Conservation (phyloP, 345 rosid genomes). For the Euphorbia tirucalli region DNA sequence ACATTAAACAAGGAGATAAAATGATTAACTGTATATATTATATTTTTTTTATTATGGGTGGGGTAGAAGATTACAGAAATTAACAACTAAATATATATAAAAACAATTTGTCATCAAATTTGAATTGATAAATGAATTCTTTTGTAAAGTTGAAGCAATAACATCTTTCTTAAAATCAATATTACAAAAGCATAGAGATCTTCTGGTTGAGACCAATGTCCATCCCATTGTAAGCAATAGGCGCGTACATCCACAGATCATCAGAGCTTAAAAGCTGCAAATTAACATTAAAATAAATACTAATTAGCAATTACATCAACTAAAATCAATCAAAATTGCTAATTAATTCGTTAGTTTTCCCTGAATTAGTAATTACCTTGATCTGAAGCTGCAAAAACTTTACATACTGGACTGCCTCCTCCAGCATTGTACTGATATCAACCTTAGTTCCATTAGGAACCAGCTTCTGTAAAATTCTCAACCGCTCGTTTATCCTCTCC, state of each 20-base stretch:
- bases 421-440: slow-evolving; percentile 93
- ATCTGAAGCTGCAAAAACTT: slow-evolving; percentile 89
- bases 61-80: too few relatives aligned
- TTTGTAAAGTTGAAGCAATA: too few relatives aligned
- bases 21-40: too few relatives aligned
- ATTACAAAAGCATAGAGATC: slow-evolving; percentile 43
- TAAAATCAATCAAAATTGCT: neutral
- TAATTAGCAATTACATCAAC: neutral
- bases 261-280: slow-evolving; percentile 90
- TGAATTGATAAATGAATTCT: too few relatives aligned
- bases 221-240: slow-evolving; percentile 82
- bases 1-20: too few relatives aligned
- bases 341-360: neutral
- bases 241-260: slow-evolving; percentile 96
- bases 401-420: slow-evolving; percentile 88
- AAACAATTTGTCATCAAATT: too few relatives aligned
- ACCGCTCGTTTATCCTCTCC: slow-evolving; percentile 78
- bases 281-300: neutral
- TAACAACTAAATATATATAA: too few relatives aligned
- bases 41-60: too few relatives aligned
- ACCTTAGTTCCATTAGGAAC: slow-evolving; percentile 94
- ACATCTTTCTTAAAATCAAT: too few relatives aligned
- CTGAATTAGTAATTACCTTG: slow-evolving; percentile 45
- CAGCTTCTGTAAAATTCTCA: slow-evolving; percentile 72
- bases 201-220: slow-evolving; percentile 75